These are phyloP conservation scores for Halenospora varia DNA, from an alignment of 495 filamentous ascomycete species.

Conservation along the genomic window DNA sequence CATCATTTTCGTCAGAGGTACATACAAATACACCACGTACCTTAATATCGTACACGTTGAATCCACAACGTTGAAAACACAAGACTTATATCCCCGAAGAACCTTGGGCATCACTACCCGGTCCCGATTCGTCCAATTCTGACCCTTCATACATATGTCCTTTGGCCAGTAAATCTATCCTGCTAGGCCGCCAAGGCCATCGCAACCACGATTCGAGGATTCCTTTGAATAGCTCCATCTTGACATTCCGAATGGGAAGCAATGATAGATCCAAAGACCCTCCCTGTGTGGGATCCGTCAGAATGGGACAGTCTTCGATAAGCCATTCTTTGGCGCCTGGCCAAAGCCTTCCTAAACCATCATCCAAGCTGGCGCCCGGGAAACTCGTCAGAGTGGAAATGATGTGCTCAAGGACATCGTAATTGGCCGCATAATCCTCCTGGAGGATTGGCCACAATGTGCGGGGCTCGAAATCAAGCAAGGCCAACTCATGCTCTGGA, in stretches of 20 bases:
- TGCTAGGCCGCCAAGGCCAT: conserved; percentile 55
- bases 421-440: conserved; percentile 9
- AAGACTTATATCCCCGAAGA: too few relatives aligned
- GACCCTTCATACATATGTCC: background rate
- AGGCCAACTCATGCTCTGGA: conserved; percentile 15
- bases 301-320: conserved; percentile 33
- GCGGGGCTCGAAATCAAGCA: conserved; percentile 25
- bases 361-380: conserved; percentile 6
- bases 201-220: conserved; percentile 47
- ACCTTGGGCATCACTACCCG: too few relatives aligned
- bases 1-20: too few relatives aligned
- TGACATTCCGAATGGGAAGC: conserved; percentile 38
- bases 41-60: too few relatives aligned
- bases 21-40: too few relatives aligned
- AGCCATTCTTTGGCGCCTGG: conserved; percentile 40
- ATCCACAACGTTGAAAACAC: too few relatives aligned
- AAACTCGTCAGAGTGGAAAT: conserved; percentile 4
- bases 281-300: conserved; percentile 35
- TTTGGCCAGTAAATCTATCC: conserved; percentile 34
- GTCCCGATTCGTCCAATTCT: too few relatives aligned
- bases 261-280: conserved; percentile 33
- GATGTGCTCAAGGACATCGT: conserved; percentile 22
- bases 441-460: conserved; percentile 17
- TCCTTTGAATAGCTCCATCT: conserved; percentile 41
- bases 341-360: conserved; percentile 9